Evolutionary conservation across 108 stramenopile genomes (phyloP).

Genomic region (Mediolabrus comicus): DNA sequence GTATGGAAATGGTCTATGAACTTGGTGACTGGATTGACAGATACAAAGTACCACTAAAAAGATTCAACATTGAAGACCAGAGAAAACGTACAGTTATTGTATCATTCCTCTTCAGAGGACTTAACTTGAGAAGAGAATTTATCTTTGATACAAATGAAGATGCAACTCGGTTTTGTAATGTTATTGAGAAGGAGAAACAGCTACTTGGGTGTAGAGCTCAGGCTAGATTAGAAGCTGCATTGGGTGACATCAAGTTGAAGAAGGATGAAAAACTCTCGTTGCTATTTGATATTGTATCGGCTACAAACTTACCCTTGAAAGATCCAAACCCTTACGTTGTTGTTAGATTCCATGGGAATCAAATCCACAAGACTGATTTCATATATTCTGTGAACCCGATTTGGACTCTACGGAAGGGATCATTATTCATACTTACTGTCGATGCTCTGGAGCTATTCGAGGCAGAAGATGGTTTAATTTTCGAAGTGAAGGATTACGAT

Average conservation of each 20-base stretch:
- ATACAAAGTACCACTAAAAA: conserved; percentile 51
- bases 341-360: conserved; percentile 46
- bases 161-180: conserved; percentile 42
- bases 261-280: conserved; percentile 47
- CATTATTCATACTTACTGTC: conserved; percentile 61
- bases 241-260: conserved; percentile 51
- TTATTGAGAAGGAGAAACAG: conserved; percentile 48
- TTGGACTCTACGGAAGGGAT: conserved; percentile 70
- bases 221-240: conserved; percentile 33
- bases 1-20: neutral
- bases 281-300: conserved; percentile 74
- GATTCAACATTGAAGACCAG: conserved; percentile 33
- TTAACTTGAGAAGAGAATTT: conserved; percentile 50
- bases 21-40: conserved; percentile 60
- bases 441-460: conserved; percentile 62
- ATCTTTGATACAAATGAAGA: conserved; percentile 62
- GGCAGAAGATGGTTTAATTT: conserved; percentile 61
- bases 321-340: conserved; percentile 64
- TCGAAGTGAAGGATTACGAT: conserved; percentile 75
- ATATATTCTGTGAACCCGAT: conserved; percentile 73
- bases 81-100: conserved; percentile 37
- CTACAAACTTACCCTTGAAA: conserved; percentile 50
- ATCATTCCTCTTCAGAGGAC: conserved; percentile 18
- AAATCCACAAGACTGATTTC: conserved; percentile 61
- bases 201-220: conserved; percentile 40